Evolutionary conservation across 2,329 filamentous ascomycete species (phyloP).

Genomic region (Tympanopsis confertula): DNA sequence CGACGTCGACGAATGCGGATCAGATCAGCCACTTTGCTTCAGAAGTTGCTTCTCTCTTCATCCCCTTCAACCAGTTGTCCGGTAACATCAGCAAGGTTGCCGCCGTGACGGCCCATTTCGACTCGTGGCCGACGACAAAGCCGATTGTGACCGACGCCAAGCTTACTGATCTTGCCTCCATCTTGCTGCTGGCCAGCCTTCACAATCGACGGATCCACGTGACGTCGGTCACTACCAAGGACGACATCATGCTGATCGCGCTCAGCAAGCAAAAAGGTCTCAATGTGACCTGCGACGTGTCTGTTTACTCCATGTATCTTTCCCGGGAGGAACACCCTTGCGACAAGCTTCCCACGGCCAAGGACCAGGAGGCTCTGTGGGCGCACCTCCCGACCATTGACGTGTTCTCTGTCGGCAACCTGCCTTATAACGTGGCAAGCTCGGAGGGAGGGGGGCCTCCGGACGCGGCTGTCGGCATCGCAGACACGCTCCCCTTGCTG

Average conservation of each 20-base stretch:
- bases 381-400: conserved; percentile 63
- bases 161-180: conserved; percentile 67
- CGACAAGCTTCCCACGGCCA: conserved; percentile 50
- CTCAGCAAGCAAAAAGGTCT: conserved; percentile 73
- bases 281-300: conserved; percentile 71
- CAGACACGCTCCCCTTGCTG: conserved; percentile 62
- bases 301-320: conserved; percentile 69
- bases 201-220: conserved; percentile 71
- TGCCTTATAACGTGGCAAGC: conserved; percentile 68
- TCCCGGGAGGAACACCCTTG: conserved; percentile 56
- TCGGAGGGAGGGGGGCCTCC: conserved; percentile 47
- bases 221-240: conserved; percentile 69
- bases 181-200: conserved; percentile 65
- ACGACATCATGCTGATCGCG: conserved; percentile 67
- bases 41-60: conserved; percentile 71
- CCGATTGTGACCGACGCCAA: conserved; percentile 74
- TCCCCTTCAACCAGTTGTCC: conserved; percentile 71
- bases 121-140: conserved; percentile 66
- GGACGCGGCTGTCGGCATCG: conserved; percentile 54
- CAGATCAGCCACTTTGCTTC: conserved; percentile 62
- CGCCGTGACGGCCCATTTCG: conserved; percentile 68
- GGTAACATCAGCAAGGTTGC: conserved; percentile 78
- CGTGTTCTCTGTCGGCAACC: conserved; percentile 67
- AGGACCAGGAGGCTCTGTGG: conserved; percentile 66
- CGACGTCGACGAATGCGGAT: conserved; percentile 61